Percentiles rank a stretch among this genome's conserved stretches.
Evolutionary conservation across 371 early-diverging fungal genomes (phyloP).

Genomic region (Rhizopus delemar): DNA sequence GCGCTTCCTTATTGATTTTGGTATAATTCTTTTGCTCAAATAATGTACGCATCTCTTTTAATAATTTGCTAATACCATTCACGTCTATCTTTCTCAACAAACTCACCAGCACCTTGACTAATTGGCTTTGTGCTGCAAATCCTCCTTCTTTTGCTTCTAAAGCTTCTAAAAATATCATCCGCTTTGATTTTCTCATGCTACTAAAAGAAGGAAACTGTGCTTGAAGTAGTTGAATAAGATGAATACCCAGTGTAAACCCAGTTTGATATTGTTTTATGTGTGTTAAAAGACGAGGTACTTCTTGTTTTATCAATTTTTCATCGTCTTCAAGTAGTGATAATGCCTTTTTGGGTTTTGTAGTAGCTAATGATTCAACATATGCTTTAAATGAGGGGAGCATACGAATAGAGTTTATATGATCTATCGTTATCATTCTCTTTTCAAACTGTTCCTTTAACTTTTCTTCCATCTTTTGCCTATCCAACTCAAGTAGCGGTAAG

Average conservation of each 20-base stretch:
- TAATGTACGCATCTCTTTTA: conserved; percentile 10
- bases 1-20: conserved; percentile 6
- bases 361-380: conserved; percentile 49
- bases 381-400: conserved; percentile 75
- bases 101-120: conserved; percentile 24
- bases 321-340: conserved; percentile 60
- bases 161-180: conserved; percentile 54
- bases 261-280: conserved; percentile 54
- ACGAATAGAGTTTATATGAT: conserved; percentile 66
- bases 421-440: conserved; percentile 31
- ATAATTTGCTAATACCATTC: conserved; percentile 12
- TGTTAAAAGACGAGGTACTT: conserved; percentile 39
- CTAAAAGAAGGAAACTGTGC: conserved; percentile 46
- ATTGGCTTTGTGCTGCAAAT: conserved; percentile 18
- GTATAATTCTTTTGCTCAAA: conserved; percentile 12
- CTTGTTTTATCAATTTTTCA: conserved; percentile 41
- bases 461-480: conserved; percentile 29
- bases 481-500: conserved; percentile 29
- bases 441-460: conserved; percentile 37
- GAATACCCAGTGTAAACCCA: conserved; percentile 53
- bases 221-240: conserved; percentile 55
- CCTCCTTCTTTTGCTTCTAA: conserved; percentile 38
- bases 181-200: conserved; percentile 48
- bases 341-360: conserved; percentile 49
- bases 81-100: conserved; percentile 34